A percentile compares a stretch with the other conserved stretches of the same genome.
phyloP scores from a whole-genome alignment of 2,329 filamentous ascomycete species.

The Biscogniauxia marginata region DNA sequence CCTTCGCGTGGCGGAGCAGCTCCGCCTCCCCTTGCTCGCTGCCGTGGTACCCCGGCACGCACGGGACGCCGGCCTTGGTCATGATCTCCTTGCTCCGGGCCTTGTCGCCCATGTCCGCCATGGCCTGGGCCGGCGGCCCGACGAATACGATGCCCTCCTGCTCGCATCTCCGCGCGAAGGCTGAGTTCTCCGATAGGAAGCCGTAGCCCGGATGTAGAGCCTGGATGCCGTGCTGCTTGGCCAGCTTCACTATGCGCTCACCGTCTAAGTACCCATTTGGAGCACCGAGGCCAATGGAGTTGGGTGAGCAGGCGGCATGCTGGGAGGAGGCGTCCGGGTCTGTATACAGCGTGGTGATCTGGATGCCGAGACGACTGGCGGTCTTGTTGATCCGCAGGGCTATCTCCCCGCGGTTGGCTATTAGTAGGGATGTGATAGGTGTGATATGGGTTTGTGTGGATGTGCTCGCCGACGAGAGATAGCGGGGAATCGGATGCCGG shows the following conservation, averaged over 20 bases:
- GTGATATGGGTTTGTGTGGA: constrained; percentile 37
- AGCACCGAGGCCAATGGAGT: constrained; percentile 79
- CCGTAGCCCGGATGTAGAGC: constrained; percentile 96
- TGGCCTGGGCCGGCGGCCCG: constrained; percentile 80
- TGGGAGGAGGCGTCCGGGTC: constrained; percentile 85
- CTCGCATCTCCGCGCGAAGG: constrained; percentile 83
- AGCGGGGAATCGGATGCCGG: constrained; percentile 43
- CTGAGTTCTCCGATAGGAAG: constrained; percentile 90
- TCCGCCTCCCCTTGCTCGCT: constrained; percentile 68
- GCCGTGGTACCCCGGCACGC: constrained; percentile 95
- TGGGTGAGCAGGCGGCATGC: constrained; percentile 82
- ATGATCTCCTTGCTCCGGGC: constrained; percentile 89
- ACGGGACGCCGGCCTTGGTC: constrained; percentile 90
- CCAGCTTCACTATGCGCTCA: constrained; percentile 85
- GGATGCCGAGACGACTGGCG: constrained; percentile 83
- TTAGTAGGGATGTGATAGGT: constrained; percentile 76
- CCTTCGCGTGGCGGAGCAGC: constrained; percentile 66
- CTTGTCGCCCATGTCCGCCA: constrained; percentile 68
- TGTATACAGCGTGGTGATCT: constrained; percentile 92
- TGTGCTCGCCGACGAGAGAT: constrained; percentile 32
- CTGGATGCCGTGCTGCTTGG: constrained; percentile 81
- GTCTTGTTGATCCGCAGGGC: constrained; percentile 90
- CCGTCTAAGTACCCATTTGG: constrained; percentile 90
- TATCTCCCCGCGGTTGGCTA: constrained; percentile 96
- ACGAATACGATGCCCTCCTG: constrained; percentile 93